phyloP scores from a whole-genome alignment of 1,139 yeast species.

The Trichomonascaceae sp. region DNA sequence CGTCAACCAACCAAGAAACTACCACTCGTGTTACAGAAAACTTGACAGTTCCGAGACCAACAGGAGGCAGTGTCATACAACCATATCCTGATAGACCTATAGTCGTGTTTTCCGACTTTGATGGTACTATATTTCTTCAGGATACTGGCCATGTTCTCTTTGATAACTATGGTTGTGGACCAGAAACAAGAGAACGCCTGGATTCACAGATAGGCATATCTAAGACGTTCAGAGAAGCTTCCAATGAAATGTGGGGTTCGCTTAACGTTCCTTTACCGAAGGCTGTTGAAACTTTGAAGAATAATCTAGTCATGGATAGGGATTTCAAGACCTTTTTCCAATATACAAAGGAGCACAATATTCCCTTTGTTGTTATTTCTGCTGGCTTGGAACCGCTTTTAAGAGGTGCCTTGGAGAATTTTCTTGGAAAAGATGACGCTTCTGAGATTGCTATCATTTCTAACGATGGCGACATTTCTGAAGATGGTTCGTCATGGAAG shows the following conservation, averaged over 20 bases:
- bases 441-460: conserved; percentile 53
- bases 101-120: conserved; percentile 39
- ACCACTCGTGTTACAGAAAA: conserved; percentile 5
- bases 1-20: not conserved
- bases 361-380: conserved; percentile 57
- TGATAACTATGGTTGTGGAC: conserved; percentile 40
- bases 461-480: conserved; percentile 46
- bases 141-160: conserved; percentile 43
- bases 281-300: conserved; percentile 48
- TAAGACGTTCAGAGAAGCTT: conserved; percentile 37
- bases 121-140: conserved; percentile 41
- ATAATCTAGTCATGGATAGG: conserved; percentile 51
- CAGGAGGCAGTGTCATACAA: conserved; percentile 26
- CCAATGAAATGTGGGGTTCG: conserved; percentile 42
- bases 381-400: conserved; percentile 66
- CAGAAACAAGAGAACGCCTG: conserved; percentile 33
- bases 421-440: conserved; percentile 52
- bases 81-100: conserved; percentile 29
- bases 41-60: conserved; percentile 28
- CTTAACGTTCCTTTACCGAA: conserved; percentile 42
- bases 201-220: conserved; percentile 37
- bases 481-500: conserved; percentile 46
- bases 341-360: conserved; percentile 44
- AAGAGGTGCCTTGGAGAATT: conserved; percentile 50
- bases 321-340: conserved; percentile 53